Evolutionary conservation across 371 early-diverging fungal species (phyloP).

Genomic region (Paraphysoderma sedebokerense): DNA sequence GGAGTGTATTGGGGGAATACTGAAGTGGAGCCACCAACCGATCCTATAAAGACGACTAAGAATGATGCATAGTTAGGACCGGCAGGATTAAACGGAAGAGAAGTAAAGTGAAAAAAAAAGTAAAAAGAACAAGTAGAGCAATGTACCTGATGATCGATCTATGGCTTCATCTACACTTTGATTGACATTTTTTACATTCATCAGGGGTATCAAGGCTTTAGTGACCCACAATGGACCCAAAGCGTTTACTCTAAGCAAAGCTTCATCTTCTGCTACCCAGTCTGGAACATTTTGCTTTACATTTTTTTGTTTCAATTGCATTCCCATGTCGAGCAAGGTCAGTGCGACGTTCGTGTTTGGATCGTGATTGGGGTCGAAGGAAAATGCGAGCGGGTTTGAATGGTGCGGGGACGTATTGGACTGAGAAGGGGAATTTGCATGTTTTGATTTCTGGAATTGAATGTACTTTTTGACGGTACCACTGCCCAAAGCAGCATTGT

Average conservation of each 20-base stretch:
- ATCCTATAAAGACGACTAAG: background rate
- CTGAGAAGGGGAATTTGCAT: too few species aligned
- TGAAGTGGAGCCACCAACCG: background rate
- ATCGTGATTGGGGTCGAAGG: too few species aligned
- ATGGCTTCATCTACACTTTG: too few species aligned
- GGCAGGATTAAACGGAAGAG: slow-evolving; percentile 12
- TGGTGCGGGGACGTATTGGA: too few species aligned
- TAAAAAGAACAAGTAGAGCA: background rate
- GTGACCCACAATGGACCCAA: background rate
- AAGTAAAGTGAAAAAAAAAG: background rate
- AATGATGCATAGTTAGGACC: slow-evolving; percentile 8
- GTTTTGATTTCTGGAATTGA: background rate
- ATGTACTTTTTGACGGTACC: background rate
- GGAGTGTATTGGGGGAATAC: background rate
- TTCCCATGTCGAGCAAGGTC: too few species aligned
- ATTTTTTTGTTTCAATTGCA: too few species aligned
- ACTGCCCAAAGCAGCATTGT: background rate
- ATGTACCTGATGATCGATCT: too few species aligned
- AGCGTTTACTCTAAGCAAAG: background rate
- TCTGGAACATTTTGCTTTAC: background rate
- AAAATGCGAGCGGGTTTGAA: too few species aligned
- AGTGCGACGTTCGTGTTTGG: too few species aligned
- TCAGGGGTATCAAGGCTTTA: too few species aligned
- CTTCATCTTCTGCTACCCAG: background rate
- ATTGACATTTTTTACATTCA: too few species aligned